These are phyloP conservation scores for Phytophthora agathidicida DNA, from an alignment of 352 stramenopile species.

Conservation along the genomic window DNA sequence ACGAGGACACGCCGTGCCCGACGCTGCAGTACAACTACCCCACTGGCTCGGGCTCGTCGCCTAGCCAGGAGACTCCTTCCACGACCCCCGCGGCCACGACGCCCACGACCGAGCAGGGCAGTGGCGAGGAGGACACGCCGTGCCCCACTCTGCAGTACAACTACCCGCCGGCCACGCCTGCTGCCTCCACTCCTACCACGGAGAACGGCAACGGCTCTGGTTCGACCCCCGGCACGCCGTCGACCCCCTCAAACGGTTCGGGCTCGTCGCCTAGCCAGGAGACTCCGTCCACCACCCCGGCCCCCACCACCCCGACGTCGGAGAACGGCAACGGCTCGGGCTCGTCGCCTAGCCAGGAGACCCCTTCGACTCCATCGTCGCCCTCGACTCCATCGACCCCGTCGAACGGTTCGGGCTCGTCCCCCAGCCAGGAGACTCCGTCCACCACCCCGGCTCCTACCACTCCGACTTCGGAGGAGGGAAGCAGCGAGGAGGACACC, in stretches of 20 bases:
- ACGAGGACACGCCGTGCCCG: constrained; percentile 26
- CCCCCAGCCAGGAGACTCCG: background rate
- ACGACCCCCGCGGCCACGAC: background rate
- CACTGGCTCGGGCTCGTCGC: too few relatives aligned
- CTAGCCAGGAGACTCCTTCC: background rate
- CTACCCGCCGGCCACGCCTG: constrained; percentile 16
- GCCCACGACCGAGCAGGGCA: background rate
- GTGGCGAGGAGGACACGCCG: constrained; percentile 18
- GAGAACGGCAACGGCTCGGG: background rate
- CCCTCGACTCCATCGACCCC: background rate
- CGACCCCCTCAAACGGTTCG: background rate
- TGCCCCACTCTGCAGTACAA: constrained; percentile 33
- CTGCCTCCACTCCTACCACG: constrained; percentile 1
- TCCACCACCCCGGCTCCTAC: constrained; percentile 1
- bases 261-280: constrained; percentile 1
- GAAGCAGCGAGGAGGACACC: background rate
- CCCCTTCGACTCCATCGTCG: background rate
- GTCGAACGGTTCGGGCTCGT: constrained; percentile 5
- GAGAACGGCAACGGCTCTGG: background rate
- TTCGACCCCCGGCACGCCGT: constrained; percentile 3
- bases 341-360: constrained; percentile 1
- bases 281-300: background rate
- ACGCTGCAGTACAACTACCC: constrained; percentile 24
- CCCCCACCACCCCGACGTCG: background rate
- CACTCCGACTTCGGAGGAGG: too few relatives aligned